phyloP scores from a whole-genome alignment of 805 yeast genomes.

The Nakazawaea ambrosiae region DNA sequence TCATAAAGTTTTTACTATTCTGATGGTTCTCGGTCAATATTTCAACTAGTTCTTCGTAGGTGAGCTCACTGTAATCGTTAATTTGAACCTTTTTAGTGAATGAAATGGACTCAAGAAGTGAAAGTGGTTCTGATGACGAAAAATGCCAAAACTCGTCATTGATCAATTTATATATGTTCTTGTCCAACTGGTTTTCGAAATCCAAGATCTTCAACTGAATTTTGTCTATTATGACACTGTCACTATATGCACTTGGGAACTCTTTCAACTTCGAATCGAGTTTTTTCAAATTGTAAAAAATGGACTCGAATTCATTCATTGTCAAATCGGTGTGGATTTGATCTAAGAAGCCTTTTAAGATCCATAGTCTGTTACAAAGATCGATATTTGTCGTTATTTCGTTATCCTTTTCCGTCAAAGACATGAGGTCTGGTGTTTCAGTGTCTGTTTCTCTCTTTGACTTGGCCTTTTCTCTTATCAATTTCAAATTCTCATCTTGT shows the following conservation, averaged over 20 bases:
- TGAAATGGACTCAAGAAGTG: background rate
- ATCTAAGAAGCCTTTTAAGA: conserved; percentile 9
- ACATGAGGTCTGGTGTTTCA: background rate
- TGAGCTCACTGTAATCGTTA: conserved; percentile 10
- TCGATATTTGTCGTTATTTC: conserved; percentile 3
- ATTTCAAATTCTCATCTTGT: conserved; percentile 17
- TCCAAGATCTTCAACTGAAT: background rate
- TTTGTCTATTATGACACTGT: conserved; percentile 5
- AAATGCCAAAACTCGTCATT: conserved; percentile 5
- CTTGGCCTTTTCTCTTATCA: background rate
- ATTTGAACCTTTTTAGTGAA: conserved; percentile 1
- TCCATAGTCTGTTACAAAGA: conserved; percentile 7
- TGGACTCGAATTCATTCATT: conserved; percentile 10
- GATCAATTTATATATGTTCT: background rate
- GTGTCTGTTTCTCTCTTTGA: background rate
- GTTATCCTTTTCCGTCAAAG: conserved; percentile 1
- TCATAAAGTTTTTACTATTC: background rate
- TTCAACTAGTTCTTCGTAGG: conserved; percentile 6
- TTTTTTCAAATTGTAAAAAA: conserved; percentile 7
- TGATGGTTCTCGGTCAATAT: background rate
- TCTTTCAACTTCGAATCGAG: conserved; percentile 5
- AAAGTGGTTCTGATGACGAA: no score
- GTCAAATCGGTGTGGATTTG: conserved; percentile 5
- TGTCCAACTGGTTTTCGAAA: conserved; percentile 1
- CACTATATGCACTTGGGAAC: background rate